Conservation (phyloP, 305 asterid species). For the Plantago coronopus region DNA sequence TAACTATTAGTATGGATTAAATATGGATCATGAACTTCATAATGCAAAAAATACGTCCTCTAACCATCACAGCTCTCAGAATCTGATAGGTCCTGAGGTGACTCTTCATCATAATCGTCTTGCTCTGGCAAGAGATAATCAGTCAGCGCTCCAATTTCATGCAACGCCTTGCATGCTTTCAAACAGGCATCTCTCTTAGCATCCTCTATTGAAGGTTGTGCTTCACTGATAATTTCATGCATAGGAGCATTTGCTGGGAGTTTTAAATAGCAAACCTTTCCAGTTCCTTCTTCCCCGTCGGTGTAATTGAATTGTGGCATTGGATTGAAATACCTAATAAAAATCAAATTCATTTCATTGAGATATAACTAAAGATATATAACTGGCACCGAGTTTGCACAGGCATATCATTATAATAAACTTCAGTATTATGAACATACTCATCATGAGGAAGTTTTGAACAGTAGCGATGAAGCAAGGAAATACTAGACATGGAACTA, state of each 20-base stretch:
- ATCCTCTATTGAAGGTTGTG: slow-evolving; percentile 62
- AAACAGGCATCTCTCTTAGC: slow-evolving; percentile 91
- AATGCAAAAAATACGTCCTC: slow-evolving; percentile 22
- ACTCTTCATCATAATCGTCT: slow-evolving; percentile 46
- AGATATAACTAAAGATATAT: slow-evolving; percentile 2
- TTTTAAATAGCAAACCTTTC: slow-evolving; percentile 63
- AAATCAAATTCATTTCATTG: slow-evolving; percentile 14
- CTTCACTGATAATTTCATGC: slow-evolving; percentile 56
- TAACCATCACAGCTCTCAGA: slow-evolving; percentile 62
- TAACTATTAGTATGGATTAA: slow-evolving; percentile 16
- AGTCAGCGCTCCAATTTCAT: slow-evolving; percentile 83
- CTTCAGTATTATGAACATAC: slow-evolving; percentile 47
- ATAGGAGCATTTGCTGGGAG: slow-evolving; percentile 94
- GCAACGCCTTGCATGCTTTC: slow-evolving; percentile 84
- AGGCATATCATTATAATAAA: slow-evolving; percentile 17
- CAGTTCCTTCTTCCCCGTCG: slow-evolving; percentile 69
- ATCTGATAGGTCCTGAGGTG: slow-evolving; percentile 42
- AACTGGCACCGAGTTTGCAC: slow-evolving; percentile 21
- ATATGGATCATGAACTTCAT: slow-evolving; percentile 25
- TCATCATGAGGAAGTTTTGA: slow-evolving; percentile 93
- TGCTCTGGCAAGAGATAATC: slow-evolving; percentile 91
- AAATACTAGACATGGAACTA: slow-evolving; percentile 66
- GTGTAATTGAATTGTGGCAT: slow-evolving; percentile 61
- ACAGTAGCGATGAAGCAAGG: slow-evolving; percentile 86
- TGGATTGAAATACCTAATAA: slow-evolving; percentile 73